Evolutionary conservation across 2,329 filamentous ascomycete genomes (phyloP).

Genomic region (Alternaria arbusti): DNA sequence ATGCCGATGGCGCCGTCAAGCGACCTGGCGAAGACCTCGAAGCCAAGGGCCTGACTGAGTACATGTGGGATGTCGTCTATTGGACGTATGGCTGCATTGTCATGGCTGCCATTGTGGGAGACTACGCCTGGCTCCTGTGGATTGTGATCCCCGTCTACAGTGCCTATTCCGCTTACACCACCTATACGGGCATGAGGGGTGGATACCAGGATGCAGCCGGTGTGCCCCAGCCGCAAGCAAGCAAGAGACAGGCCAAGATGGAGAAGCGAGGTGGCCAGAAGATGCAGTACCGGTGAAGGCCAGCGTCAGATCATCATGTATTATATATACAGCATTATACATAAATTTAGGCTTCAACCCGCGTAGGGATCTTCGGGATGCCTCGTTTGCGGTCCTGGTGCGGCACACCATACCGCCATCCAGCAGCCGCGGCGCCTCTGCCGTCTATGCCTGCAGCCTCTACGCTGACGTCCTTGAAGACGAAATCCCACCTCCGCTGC

Average conservation of each 20-base stretch:
- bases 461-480: conserved; percentile 64
- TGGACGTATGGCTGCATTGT: conserved; percentile 84
- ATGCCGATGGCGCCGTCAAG: conserved; percentile 66
- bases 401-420: conserved; percentile 67
- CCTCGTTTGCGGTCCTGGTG: conserved; percentile 68
- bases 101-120: conserved; percentile 78
- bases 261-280: conserved; percentile 60
- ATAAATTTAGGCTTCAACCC: conserved; percentile 54
- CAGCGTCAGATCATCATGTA: background rate
- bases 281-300: conserved; percentile 53
- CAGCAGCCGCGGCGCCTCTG: conserved; percentile 60
- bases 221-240: conserved; percentile 44
- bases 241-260: conserved; percentile 59
- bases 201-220: conserved; percentile 53
- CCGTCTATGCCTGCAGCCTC: conserved; percentile 63
- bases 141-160: conserved; percentile 55
- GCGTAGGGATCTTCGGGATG: conserved; percentile 67
- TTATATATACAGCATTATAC: conserved; percentile 5
- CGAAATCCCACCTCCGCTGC: conserved; percentile 64
- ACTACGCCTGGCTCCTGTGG: conserved; percentile 76
- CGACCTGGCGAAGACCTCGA: conserved; percentile 86
- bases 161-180: conserved; percentile 53
- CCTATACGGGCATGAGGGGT: conserved; percentile 53
- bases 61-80: conserved; percentile 97
- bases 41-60: conserved; percentile 88